phyloP scores from a whole-genome alignment of 768 basidiomycete species.

The Trametes villosa region DNA sequence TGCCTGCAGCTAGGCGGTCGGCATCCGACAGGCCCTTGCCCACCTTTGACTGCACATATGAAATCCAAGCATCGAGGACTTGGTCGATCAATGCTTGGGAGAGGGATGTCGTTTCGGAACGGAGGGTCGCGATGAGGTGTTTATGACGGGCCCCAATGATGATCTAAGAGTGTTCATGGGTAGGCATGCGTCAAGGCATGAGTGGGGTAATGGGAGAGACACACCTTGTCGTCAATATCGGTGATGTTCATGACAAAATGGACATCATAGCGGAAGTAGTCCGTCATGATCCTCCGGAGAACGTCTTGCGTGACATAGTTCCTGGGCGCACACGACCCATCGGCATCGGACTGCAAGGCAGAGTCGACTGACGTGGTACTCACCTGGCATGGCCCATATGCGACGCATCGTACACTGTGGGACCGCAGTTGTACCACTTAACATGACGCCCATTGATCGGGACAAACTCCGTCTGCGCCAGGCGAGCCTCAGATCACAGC shows the following conservation, averaged over 20 bases:
- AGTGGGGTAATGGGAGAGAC: slow-evolving; percentile 13
- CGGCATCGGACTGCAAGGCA: too few relatives aligned
- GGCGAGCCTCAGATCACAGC: slow-evolving; percentile 21
- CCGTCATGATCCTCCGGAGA: slow-evolving; percentile 84
- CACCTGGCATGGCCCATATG: slow-evolving; percentile 99
- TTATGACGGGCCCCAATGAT: slow-evolving; percentile 88
- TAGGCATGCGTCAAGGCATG: background rate
- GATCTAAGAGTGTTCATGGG: slow-evolving; percentile 59
- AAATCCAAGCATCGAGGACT: slow-evolving; percentile 65
- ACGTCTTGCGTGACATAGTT: slow-evolving; percentile 98
- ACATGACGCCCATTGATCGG: slow-evolving; percentile 70
- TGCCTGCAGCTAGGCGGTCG: slow-evolving; percentile 51
- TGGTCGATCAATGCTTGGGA: slow-evolving; percentile 60
- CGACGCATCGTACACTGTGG: slow-evolving; percentile 97
- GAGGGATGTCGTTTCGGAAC: slow-evolving; percentile 55
- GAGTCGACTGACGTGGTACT: slow-evolving; percentile 11
- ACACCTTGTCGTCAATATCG: slow-evolving; percentile 98
- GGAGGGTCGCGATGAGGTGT: slow-evolving; percentile 68
- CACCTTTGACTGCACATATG: slow-evolving; percentile 66
- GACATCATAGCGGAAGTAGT: slow-evolving; percentile 97
- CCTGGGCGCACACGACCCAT: slow-evolving; percentile 43
- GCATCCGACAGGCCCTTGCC: slow-evolving; percentile 61
- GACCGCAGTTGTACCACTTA: slow-evolving; percentile 99
- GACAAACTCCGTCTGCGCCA: slow-evolving; percentile 71
- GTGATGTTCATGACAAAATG: slow-evolving; percentile 99